Evolutionary conservation across 2,329 filamentous ascomycete species (phyloP).

Genomic region (Neofusicoccum ribis): DNA sequence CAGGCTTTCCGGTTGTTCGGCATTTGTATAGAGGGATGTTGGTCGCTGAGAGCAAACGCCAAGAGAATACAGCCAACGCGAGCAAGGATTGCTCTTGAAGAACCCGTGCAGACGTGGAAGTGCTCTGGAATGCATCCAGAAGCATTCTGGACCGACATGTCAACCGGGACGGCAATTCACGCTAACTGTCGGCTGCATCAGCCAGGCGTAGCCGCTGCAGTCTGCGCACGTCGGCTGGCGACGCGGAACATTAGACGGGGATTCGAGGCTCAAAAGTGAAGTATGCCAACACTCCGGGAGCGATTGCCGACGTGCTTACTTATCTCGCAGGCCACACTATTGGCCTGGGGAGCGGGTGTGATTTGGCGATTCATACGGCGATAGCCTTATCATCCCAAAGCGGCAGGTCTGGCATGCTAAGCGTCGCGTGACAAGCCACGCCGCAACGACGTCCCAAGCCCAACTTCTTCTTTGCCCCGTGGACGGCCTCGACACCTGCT

Average conservation of each 20-base stretch:
- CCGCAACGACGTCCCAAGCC: background rate
- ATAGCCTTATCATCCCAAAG: slow-evolving; percentile 10
- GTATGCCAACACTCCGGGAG: background rate
- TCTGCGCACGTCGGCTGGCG: no score
- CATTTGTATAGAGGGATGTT: background rate
- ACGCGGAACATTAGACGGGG: background rate
- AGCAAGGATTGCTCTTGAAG: no score
- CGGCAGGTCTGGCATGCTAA: slow-evolving; percentile 4
- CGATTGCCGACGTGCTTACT: slow-evolving; percentile 1
- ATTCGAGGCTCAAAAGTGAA: background rate
- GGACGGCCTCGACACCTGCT: background rate
- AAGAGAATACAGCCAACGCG: no score
- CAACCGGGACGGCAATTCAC: no score
- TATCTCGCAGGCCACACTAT: background rate
- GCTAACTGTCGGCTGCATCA: no score
- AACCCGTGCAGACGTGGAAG: no score
- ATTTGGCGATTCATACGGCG: background rate
- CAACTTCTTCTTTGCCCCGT: background rate
- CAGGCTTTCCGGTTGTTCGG: background rate
- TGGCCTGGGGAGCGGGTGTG: background rate
- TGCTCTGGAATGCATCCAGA: no score
- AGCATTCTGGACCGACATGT: no score
- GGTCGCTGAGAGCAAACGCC: no score
- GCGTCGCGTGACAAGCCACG: slow-evolving; percentile 5
- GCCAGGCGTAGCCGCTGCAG: no score